Base-by-base conservation (phyloP, 2,329 filamentous ascomycete genomes). In the Juglanconis juglandina region DNA sequence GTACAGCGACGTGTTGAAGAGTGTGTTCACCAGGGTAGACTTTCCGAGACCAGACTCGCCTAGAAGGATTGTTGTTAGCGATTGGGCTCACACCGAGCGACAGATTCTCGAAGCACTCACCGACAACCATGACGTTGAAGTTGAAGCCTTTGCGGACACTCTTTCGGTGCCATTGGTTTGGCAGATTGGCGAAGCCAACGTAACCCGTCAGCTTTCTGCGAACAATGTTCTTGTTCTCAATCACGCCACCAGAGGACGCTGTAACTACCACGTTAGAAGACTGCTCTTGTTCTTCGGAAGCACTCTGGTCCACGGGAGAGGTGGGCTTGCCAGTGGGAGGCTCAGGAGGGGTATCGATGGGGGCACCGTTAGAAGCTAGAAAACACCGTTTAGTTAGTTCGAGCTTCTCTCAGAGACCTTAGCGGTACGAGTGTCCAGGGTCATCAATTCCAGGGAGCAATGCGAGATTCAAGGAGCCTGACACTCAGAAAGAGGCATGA, bases 61-160 rank as follows among this genome's bases (percentile, higher is more conserved):
- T 98, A 68, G 30, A 51, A 44, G 46, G 6, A 30, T 17, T 34
- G 35, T 49, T 17, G 17, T 65, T 14, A 67, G 62, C 33, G 9
- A 63, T 48, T 34, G 57, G 34, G 7, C 10, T 9, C 8, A 7
- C 2, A 37, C 44, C 17, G 14, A n/a, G 49, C n/a, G 10, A 32
- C 3, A 4, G 39, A 1, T 17, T 24, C 14, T 3, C 11, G 13
- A 13, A 44, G 2, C 32, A 73, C 93, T 73, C 84, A 98, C 95
- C 95, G 79, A 99, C 95, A 78, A 99, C 95, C 95, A 99, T 99
- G 69, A 99, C 95, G 76, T 99, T 99, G 85, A 99, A 99, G 86
- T 98, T 99, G 87, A 99, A 99, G 64, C 95, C 95, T 81, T 99
- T 99, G 75, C 95, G 92, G 72, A 99, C 95, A 87, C 93, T 97